Conservation (phyloP, 345 rosid species). For the Ceriops decandra region DNA sequence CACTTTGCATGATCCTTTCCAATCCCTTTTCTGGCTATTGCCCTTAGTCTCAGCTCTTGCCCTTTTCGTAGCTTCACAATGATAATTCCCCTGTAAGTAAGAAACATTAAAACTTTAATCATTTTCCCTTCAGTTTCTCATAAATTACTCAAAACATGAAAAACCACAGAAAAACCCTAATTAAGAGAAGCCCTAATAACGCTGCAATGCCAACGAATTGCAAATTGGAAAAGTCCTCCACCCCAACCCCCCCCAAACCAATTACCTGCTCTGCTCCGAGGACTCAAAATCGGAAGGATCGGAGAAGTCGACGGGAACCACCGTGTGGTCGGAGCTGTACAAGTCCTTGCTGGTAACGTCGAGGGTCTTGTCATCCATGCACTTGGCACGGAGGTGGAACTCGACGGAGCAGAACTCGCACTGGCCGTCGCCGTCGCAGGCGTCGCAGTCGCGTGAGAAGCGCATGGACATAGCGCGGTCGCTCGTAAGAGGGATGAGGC, state of each 20-base stretch:
- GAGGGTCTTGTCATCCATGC: slow-evolving; percentile 75
- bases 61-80: slow-evolving; percentile 88
- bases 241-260: not conserved
- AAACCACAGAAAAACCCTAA: too few species aligned
- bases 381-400: slow-evolving; percentile 73
- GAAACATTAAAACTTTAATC: not conserved
- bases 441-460: slow-evolving; percentile 92
- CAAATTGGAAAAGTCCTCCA: too few species aligned
- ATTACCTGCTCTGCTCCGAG: slow-evolving; percentile 55
- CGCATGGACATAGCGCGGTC: slow-evolving; percentile 93
- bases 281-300: slow-evolving; percentile 54
- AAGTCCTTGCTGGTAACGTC: slow-evolving; percentile 88
- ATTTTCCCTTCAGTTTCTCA: not conserved
- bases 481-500: slow-evolving; percentile 85
- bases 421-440: slow-evolving; percentile 95
- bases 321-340: slow-evolving; percentile 76
- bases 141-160: too few species aligned
- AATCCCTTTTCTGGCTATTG: slow-evolving; percentile 94
- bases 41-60: slow-evolving; percentile 85
- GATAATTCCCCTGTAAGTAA: slow-evolving; percentile 62
- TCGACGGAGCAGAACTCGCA: slow-evolving; percentile 97
- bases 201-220: not conserved
- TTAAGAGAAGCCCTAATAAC: not conserved
- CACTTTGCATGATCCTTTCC: slow-evolving; percentile 97
- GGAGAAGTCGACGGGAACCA: slow-evolving; percentile 74